Conservation (phyloP, 2,329 filamentous ascomycete species). For the Hortaea sp. region DNA sequence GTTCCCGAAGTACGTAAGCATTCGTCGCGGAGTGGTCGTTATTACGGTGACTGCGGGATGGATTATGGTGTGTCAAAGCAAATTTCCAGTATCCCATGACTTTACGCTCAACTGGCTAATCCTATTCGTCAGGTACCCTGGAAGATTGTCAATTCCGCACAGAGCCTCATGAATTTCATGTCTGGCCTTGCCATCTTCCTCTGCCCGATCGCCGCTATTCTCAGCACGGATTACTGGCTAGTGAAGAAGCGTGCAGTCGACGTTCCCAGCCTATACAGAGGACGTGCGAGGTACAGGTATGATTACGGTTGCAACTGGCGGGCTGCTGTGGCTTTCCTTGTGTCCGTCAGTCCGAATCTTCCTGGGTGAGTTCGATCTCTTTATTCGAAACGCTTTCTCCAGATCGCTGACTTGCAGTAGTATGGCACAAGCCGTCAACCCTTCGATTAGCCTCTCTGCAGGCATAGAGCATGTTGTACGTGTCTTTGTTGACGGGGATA, state of each 20-base stretch:
- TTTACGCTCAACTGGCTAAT: not conserved
- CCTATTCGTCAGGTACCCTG: slow-evolving; percentile 36
- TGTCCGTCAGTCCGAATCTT: slow-evolving; percentile 46
- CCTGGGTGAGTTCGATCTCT: slow-evolving; percentile 28
- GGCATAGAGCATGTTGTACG: slow-evolving; percentile 39
- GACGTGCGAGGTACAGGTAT: slow-evolving; percentile 43
- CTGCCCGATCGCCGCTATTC: slow-evolving; percentile 52
- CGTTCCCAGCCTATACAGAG: slow-evolving; percentile 43
- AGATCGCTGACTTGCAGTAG: slow-evolving; percentile 13
- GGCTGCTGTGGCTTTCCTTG: slow-evolving; percentile 47
- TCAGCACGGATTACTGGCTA: slow-evolving; percentile 48
- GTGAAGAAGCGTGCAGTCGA: slow-evolving; percentile 35
- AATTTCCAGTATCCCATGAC: too few relatives aligned
- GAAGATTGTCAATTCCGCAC: slow-evolving; percentile 53
- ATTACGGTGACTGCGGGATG: slow-evolving; percentile 31
- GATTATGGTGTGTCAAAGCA: slow-evolving; percentile 42
- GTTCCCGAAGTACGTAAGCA: slow-evolving; percentile 34
- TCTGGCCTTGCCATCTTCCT: slow-evolving; percentile 56
- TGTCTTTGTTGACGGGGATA: not conserved
- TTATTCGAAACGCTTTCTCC: not conserved
- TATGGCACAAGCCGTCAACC: slow-evolving; percentile 37
- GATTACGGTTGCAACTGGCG: slow-evolving; percentile 48
- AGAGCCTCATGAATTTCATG: slow-evolving; percentile 48
- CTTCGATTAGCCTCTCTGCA: slow-evolving; percentile 30
- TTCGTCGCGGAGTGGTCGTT: slow-evolving; percentile 31